phyloP scores from a whole-genome alignment of 345 rosid species.

The Pelargonium nanum region DNA sequence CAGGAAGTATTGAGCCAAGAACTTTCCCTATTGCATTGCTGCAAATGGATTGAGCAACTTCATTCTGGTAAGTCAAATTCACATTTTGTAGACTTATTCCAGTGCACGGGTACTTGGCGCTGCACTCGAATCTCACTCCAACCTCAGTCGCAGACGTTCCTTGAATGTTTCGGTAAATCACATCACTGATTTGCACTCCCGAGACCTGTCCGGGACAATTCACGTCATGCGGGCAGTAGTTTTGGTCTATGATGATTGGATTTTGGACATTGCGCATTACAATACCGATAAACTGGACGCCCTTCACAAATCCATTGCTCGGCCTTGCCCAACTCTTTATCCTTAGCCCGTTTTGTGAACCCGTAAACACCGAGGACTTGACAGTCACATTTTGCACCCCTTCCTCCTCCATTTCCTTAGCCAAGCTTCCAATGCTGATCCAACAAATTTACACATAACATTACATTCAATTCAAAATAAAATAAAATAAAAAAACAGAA shows the following conservation, averaged over 20 bases:
- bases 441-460: background rate
- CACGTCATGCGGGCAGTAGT: conserved; percentile 43
- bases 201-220: conserved; percentile 39
- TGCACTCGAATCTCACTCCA: background rate
- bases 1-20: background rate
- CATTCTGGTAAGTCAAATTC: background rate
- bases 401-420: conserved; percentile 24
- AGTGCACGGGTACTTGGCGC: background rate
- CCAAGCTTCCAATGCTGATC: conserved; percentile 53
- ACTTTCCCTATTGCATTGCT: background rate
- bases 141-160: background rate
- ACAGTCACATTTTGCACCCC: conserved; percentile 51
- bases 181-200: background rate
- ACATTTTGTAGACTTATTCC: background rate
- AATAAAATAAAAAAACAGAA: background rate
- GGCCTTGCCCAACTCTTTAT: conserved; percentile 62
- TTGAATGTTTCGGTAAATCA: background rate
- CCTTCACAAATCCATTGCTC: conserved; percentile 43
- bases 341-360: conserved; percentile 44
- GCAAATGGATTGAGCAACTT: background rate
- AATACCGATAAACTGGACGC: conserved; percentile 27
- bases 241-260: conserved; percentile 50
- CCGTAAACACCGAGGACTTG: conserved; percentile 21
- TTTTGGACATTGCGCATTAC: conserved; percentile 30
- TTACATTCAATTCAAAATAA: background rate